Evolutionary conservation across 2,329 filamentous ascomycete species (phyloP).

Genomic region (Ilyonectria destructans): DNA sequence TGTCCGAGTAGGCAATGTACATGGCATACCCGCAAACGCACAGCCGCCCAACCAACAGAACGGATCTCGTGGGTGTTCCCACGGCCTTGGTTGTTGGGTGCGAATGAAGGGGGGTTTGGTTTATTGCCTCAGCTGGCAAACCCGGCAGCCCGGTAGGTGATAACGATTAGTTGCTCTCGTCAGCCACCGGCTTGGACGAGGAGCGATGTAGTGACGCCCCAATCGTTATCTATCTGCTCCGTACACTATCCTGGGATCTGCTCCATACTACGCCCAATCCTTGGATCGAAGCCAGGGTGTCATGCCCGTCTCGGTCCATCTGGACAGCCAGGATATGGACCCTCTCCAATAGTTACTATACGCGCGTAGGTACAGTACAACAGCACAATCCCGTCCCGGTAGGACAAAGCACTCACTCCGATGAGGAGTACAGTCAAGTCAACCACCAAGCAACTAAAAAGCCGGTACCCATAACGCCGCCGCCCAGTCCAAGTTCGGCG

Average conservation of each 20-base stretch:
- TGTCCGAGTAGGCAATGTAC: neutral
- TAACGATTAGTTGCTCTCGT: neutral
- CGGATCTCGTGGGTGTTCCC: constrained; percentile 12
- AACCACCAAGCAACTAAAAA: too few species aligned
- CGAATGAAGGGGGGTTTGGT: neutral
- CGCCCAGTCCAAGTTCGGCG: constrained; percentile 2
- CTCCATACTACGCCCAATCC: neutral
- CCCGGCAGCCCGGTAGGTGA: neutral
- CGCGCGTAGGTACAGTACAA: neutral
- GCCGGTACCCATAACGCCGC: too few species aligned
- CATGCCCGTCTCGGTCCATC: neutral
- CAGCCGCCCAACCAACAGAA: constrained; percentile 9
- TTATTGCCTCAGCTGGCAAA: neutral
- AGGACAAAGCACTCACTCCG: neutral
- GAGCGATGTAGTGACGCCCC: neutral
- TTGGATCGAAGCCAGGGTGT: constrained; percentile 3
- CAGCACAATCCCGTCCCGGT: neutral
- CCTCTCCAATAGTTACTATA: neutral
- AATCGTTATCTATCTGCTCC: too few species aligned
- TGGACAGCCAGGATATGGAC: neutral
- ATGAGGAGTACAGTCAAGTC: neutral
- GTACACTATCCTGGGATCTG: too few species aligned
- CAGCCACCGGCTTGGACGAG: neutral
- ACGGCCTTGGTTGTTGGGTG: constrained; percentile 16
- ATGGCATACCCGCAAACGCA: constrained; percentile 6